Evolutionary conservation across 768 basidiomycete species (phyloP).

Genomic region (Pleurotus eryngii): DNA sequence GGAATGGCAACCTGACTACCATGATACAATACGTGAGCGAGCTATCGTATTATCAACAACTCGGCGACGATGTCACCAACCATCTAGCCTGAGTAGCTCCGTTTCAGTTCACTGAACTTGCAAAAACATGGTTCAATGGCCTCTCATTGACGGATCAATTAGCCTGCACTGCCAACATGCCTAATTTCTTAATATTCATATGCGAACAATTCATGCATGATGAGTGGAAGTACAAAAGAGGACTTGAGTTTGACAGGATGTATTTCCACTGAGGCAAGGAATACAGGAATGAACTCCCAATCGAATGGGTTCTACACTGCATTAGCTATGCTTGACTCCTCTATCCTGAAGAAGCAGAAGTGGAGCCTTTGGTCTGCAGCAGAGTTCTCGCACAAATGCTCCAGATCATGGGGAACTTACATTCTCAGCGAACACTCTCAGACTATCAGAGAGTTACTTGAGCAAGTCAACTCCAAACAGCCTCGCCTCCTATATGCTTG

Average conservation of each 20-base stretch:
- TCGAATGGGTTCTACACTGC: neutral
- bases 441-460: neutral
- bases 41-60: neutral
- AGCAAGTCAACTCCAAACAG: neutral
- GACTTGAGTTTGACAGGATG: conserved; percentile 15
- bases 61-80: neutral
- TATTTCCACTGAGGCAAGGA: conserved; percentile 2
- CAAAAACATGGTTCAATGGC: no score
- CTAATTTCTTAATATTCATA: conserved; percentile 3
- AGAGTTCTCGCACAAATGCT: no score
- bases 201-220: conserved; percentile 13
- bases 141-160: no score
- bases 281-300: neutral
- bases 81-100: neutral
- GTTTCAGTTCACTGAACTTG: neutral
- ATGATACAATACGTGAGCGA: neutral
- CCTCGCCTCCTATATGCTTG: neutral
- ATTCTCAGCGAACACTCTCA: neutral
- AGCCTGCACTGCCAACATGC: no score
- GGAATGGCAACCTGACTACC: neutral
- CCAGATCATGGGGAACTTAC: neutral
- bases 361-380: no score
- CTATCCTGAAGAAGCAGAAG: neutral
- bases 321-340: neutral
- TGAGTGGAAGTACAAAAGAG: conserved; percentile 5